phyloP scores from a whole-genome alignment of 257 asterid genomes.

The Gentiana macrophylla region DNA sequence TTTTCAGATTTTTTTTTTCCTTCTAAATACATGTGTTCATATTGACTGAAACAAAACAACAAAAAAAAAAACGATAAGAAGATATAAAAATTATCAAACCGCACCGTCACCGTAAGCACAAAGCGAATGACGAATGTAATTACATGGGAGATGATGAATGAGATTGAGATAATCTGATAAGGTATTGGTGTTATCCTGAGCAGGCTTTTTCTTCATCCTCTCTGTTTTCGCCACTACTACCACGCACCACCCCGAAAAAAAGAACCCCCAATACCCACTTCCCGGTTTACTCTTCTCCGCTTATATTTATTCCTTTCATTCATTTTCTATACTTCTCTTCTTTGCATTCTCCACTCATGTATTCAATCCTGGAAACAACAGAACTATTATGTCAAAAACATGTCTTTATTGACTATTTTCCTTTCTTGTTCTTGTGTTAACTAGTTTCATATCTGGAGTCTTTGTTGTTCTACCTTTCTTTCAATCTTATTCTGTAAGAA shows the following conservation, averaged over 20 bases:
- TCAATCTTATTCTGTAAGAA: neutral
- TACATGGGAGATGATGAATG: neutral
- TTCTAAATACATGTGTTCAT: too few species aligned
- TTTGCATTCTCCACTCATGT: neutral
- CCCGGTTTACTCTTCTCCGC: neutral
- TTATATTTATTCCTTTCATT: neutral
- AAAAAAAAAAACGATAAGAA: neutral
- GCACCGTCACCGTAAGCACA: conserved; percentile 28
- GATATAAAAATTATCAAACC: neutral
- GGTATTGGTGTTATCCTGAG: conserved; percentile 32
- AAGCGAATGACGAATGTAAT: neutral
- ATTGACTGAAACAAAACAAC: too few species aligned
- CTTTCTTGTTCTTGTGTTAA: conserved; percentile 4
- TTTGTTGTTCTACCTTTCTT: too few species aligned
- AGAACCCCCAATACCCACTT: neutral
- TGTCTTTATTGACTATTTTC: conserved; percentile 13
- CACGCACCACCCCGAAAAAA: neutral
- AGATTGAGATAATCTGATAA: neutral
- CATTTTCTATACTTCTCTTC: conserved; percentile 1
- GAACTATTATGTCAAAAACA: neutral
- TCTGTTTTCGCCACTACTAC: neutral
- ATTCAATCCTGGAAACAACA: too few species aligned
- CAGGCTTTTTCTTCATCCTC: conserved; percentile 27
- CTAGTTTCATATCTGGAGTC: neutral
- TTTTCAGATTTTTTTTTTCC: too few species aligned